Base-by-base conservation (phyloP, 768 basidiomycete genomes). In the Podaxis carcinomalis region DNA sequence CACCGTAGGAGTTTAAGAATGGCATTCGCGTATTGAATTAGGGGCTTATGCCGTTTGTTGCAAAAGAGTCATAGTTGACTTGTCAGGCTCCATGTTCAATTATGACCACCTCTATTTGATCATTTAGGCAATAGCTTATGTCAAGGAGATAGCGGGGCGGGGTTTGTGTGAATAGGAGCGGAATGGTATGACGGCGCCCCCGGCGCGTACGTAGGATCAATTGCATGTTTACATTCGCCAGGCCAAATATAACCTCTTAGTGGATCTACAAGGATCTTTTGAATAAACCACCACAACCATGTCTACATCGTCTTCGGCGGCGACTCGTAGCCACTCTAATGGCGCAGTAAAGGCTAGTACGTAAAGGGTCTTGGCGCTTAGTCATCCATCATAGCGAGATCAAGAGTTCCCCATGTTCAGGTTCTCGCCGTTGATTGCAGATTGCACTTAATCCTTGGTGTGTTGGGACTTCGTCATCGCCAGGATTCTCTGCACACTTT, bases 321-420 rank as follows among this genome's bases (percentile, higher is more conserved):
- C 32, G 7, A 32, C 32, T 9, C 32, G 32, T 2, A 32, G 32
- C 7, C 32, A 7, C 2, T 9, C 32, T 32, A 2, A 32, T 32
- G 32, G 32, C 1, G 7, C 32, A 32, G 32, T 32, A 32, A 32
- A 32, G 49, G 49, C 23, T 35, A 44, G 42, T n/a, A n/a, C 42
- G 1, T 19, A 44, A 19, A 44, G 13, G 19, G 7, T 21, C 19
- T 21, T 21, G 23, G 25, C 23, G 56, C 57, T 62, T 57, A 56
- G 59, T 57, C 51, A 51, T 36, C 52, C 36, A 54, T 54, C 52
- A 54, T 13, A 13, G 36, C 36, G 37, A 35, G 37, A 54, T 54
- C 52, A 54, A 54, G 27, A 39, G 52, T 60, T 58, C 63, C 68
- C 68, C 36, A 32, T 57, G 42, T 21, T 19, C 44, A 35, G 14